Evolutionary conservation across 2,329 filamentous ascomycete genomes (phyloP), one percentile per base, ranked within the genome.

Genomic region (Didymella segeticola): DNA sequence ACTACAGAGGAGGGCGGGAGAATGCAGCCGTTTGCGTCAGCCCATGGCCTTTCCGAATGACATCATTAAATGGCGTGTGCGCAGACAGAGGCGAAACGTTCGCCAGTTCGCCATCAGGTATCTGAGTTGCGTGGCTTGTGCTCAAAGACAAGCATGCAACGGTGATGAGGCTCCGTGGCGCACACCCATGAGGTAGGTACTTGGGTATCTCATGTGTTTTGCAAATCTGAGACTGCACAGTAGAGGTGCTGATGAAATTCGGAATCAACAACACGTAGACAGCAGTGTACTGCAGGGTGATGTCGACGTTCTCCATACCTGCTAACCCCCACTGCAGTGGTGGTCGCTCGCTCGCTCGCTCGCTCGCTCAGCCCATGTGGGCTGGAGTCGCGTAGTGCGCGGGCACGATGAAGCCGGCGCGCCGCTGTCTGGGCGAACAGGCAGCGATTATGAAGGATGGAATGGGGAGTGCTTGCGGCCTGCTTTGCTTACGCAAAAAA

Each of bases 321-420:
- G 7, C 36, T 41, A 33, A 33, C 36, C 46, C 47, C 37, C 47
- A 22, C 41, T 26, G 39, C 11, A 26, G 41, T 26, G 42, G 36
- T n/a, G n/a, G n/a, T n/a, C n/a, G n/a, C n/a, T n/a, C n/a, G n/a
- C n/a, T n/a, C n/a, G n/a, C n/a, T n/a, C n/a, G n/a, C n/a, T n/a
- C n/a, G n/a, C n/a, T 41, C 26, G 38, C 47, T 53, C 59, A 53
- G 59, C 43, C 55, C 52, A 54, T 51, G 52, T 48, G 45, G 56
- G 51, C 37, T 48, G 29, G 15, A 29, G 30, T 38, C 19, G 36
- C 33, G 34, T 55, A 39, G 53, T 51, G 53, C 41, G 42, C 46
- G 34, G 41, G 22, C 33, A 38, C 31, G 50, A 30, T 33, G 41
- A 41, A 54, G 45, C 36, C 53, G 50, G 56, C 53, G 56, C 53